These are phyloP conservation scores for Coccinonectria pachysandricola DNA, from an alignment of 2,329 filamentous ascomycete genomes.

Conservation along the genomic window DNA sequence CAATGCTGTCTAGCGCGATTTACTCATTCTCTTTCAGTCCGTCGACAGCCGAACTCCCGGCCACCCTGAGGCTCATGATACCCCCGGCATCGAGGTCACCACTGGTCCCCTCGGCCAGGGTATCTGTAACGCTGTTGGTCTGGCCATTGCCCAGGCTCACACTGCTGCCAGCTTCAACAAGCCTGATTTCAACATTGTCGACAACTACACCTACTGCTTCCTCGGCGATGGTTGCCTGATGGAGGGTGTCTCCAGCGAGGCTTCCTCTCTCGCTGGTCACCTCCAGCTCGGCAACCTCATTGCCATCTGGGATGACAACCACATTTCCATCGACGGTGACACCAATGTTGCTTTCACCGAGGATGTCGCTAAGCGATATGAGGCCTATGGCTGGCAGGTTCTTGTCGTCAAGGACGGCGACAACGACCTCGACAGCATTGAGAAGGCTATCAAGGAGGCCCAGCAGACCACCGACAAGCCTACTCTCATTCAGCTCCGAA, in stretches of 20 bases:
- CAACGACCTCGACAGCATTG: constrained; percentile 75
- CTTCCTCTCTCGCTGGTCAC: constrained; percentile 85
- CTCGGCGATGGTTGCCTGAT: constrained; percentile 97
- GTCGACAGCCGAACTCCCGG: constrained; percentile 75
- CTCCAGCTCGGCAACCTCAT: constrained; percentile 97
- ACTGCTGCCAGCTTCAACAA: constrained; percentile 92
- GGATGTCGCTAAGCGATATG: constrained; percentile 88
- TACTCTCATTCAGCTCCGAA: constrained; percentile 90
- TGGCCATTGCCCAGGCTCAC: constrained; percentile 93
- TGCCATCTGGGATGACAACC: constrained; percentile 95
- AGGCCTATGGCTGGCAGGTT: constrained; percentile 94
- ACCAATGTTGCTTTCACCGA: constrained; percentile 96
- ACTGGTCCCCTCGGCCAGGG: constrained; percentile 96
- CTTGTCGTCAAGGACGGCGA: constrained; percentile 80
- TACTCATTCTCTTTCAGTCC: too few species aligned
- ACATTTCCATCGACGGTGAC: constrained; percentile 91
- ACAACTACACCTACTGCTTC: constrained; percentile 97
- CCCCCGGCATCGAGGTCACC: constrained; percentile 93
- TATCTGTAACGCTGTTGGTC: constrained; percentile 93
- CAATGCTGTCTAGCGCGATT: too few species aligned
- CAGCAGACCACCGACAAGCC: constrained; percentile 93
- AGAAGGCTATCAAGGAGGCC: constrained; percentile 76
- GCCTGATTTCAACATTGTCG: constrained; percentile 78
- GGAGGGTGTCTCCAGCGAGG: constrained; percentile 95
- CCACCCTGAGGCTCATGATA: constrained; percentile 94